Conservation (phyloP, 257 asterid genomes). For the Solanum tarijense region DNA sequence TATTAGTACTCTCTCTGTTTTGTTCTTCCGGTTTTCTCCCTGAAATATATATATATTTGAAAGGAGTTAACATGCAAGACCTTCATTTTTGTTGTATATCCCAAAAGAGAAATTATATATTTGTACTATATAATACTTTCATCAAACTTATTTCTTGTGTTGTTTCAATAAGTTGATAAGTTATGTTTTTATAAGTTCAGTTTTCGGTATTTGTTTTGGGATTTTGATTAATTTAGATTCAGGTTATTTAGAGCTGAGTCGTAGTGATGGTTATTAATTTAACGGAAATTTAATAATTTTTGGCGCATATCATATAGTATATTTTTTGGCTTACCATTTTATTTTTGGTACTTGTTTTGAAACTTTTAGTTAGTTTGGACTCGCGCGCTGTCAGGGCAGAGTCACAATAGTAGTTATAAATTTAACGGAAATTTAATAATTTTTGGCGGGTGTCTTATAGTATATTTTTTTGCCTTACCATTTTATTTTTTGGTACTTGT, state of each 20-base stretch:
- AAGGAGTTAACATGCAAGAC: neutral
- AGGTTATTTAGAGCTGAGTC: rapidly evolving
- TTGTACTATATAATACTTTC: neutral
- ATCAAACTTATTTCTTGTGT: neutral
- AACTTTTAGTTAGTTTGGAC: neutral
- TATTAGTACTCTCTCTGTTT: neutral
- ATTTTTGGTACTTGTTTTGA: too few species aligned
- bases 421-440: too few species aligned
- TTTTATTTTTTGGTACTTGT: too few species aligned
- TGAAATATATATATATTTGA: neutral
- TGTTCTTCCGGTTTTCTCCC: neutral
- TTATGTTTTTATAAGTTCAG: neutral
- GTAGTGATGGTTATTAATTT: neutral
- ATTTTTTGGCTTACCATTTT: too few species aligned
- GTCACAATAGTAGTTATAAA: neutral
- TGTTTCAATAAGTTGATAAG: neutral
- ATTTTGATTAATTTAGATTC: neutral
- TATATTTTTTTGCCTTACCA: too few species aligned
- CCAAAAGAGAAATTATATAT: neutral
- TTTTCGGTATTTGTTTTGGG: neutral
- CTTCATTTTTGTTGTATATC: neutral
- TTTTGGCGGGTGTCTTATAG: neutral
- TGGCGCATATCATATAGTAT: neutral
- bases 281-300: neutral
- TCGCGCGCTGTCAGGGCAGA: rapidly evolving